Percentiles rank a stretch among this genome's conserved stretches.
Evolutionary conservation across 2,329 filamentous ascomycete species (phyloP).

Genomic region (Dichotomopilus funicola): DNA sequence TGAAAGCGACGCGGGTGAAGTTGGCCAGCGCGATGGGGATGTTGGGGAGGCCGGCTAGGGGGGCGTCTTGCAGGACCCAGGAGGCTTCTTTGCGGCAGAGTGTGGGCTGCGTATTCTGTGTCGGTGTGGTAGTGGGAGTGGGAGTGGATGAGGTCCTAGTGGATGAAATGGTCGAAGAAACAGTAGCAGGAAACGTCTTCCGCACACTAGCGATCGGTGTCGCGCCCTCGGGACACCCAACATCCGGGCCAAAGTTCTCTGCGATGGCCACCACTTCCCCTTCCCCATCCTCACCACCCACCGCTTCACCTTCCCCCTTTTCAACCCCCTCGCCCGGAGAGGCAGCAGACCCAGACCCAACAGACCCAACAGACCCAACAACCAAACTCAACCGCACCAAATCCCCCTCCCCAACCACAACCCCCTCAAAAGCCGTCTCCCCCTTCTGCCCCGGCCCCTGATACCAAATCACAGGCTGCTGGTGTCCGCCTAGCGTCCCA

Average conservation of each 20-base stretch:
- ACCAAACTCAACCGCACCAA: slow-evolving; percentile 9
- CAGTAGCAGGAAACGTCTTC: background rate
- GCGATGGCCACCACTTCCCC: background rate
- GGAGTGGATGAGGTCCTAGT: no score
- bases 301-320: no score
- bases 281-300: background rate
- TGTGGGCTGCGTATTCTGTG: no score
- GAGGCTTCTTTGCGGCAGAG: slow-evolving; percentile 16
- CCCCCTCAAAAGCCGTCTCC: slow-evolving; percentile 6
- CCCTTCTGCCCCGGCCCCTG: slow-evolving; percentile 2
- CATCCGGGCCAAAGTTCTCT: slow-evolving; percentile 14
- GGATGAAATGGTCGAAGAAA: no score
- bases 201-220: slow-evolving; percentile 1
- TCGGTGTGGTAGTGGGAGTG: background rate
- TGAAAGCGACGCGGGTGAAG: slow-evolving; percentile 18
- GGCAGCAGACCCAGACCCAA: no score
- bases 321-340: no score
- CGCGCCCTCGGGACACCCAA: background rate
- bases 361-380: background rate
- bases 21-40: slow-evolving; percentile 19
- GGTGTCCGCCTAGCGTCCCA: slow-evolving; percentile 11
- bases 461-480: slow-evolving; percentile 17
- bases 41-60: slow-evolving; percentile 13
- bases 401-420: slow-evolving; percentile 13
- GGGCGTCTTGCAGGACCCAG: slow-evolving; percentile 21